Evolutionary conservation across 2,329 filamentous ascomycete genomes (phyloP), one percentile per base, ranked within the genome.

Genomic region (Sarocladium oryzae): DNA sequence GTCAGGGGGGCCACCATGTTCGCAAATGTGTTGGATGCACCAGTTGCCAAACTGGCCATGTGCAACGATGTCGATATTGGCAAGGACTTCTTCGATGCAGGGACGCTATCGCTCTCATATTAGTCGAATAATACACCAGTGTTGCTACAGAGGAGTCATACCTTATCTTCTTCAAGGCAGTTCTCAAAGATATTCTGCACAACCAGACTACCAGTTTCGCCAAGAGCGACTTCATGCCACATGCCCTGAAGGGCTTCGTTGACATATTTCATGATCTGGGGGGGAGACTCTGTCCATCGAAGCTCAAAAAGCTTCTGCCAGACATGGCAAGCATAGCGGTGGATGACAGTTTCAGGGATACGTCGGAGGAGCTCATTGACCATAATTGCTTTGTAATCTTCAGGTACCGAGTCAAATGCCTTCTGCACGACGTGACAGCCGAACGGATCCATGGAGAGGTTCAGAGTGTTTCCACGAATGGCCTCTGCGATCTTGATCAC

Each of bases 101-200:
- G 91, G 91, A 54, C 95, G 90, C 91, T 95, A 58, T n/a, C 56
- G 10, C 51, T 48, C 28, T 57, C 64, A n/a, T 57, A 5, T 48
- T 24, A 50, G 15, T 6, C 38, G 15, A 18, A 2, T 24, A 15
- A 21, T 3, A 26, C 15, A 4, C n/a, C 11, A 3, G 13, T 35
- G 26, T 33, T 32, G 21, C 15, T 38, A 50, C 56, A 15, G 54
- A 10, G 30, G n/a, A 15, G 36, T 63, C 74, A 56, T 74, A 92
- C 90, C 84, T 99, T 99, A 72, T 99, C 93, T 62, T 97, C 92
- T 64, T 99, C 95, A 26, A 97, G 80, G 63, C 93, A 99, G 63
- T 99, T 99, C 73, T 99, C 93, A 67, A 99, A 99, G 64, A 99
- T 99, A 67, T 99, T 99, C 70, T 99, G 93, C 46, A 99, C 95